Evolutionary conservation across 208 protist species (phyloP), one percentile per base, ranked within the genome.

Genomic region (Vickermania ingenoplastis): DNA sequence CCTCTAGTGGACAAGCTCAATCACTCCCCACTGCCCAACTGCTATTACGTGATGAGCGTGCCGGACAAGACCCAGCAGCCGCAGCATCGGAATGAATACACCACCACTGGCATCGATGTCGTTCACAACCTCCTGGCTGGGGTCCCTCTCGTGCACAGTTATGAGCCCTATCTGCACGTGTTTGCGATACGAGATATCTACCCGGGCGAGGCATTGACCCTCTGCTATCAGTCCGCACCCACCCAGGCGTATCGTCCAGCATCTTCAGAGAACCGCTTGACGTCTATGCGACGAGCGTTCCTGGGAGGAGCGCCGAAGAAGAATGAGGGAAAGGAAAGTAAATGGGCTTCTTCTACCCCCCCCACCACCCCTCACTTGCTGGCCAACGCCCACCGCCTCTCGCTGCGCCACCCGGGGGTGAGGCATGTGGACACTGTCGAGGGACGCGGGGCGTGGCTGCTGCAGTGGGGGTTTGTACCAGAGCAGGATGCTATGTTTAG

Each of bases 51-150:
- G 4, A 90, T 93, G 82, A 69, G 73, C 67, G 80, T 72, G 4
- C 73, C 71, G 51, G n/a, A n/a, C n/a, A n/a, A n/a, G n/a, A n/a
- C n/a, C n/a, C n/a, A n/a, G n/a, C n/a, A n/a, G n/a, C n/a, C n/a
- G n/a, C n/a, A n/a, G n/a, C n/a, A n/a, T n/a, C n/a, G n/a, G n/a
- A n/a, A n/a, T n/a, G n/a, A n/a, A n/a, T 65, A 67, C 23, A 75
- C 61, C 29, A 69, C 90, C 45, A 89, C 80, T 55, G 82, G 86
- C 21, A 59, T 93, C 22, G 86, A 93, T 58, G 71, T 90, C 3
- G 65, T 93, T 49, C 82, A 93, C 54, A 93, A 93, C 73, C 36
- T 90, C n/a, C 24, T 93, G 2, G 86, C 86, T n/a, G 86, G 86
- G n/a, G 86, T 93, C 23, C 69, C 70, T 3, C 68, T 31, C 23